These are phyloP conservation scores for Graphilbum fragrans DNA, from an alignment of 2,329 filamentous ascomycete species.

Conservation along the genomic window DNA sequence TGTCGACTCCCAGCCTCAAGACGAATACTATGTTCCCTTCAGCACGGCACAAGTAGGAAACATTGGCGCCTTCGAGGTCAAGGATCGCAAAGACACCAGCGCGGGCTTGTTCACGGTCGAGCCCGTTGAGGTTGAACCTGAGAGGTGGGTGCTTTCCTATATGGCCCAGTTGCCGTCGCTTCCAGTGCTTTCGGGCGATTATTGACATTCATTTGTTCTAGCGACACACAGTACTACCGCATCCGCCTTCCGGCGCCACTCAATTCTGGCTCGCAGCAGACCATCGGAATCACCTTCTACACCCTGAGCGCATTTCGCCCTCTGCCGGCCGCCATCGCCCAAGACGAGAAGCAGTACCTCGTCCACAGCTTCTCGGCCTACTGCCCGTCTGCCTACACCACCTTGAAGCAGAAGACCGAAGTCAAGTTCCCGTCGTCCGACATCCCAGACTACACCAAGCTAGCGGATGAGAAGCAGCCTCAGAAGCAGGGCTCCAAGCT, in stretches of 20 bases:
- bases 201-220: conserved; percentile 22
- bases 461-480: conserved; percentile 55
- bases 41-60: conserved; percentile 61
- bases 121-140: conserved; percentile 48
- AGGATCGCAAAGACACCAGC: conserved; percentile 72
- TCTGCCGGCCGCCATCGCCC: conserved; percentile 70
- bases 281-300: conserved; percentile 76
- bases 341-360: conserved; percentile 79
- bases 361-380: conserved; percentile 79
- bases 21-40: conserved; percentile 87
- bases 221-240: conserved; percentile 70
- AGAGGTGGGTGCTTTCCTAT: conserved; percentile 33
- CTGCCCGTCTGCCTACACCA: conserved; percentile 69
- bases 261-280: conserved; percentile 65
- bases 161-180: conserved; percentile 6
- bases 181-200: neutral
- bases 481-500: conserved; percentile 75
- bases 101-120: conserved; percentile 58
- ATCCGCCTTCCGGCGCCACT: conserved; percentile 69
- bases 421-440: conserved; percentile 72
- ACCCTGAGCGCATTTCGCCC: conserved; percentile 68
- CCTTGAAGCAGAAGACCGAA: conserved; percentile 92
- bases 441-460: conserved; percentile 74
- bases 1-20: conserved; percentile 62
- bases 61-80: conserved; percentile 79